Evolutionary conservation across 2,329 filamentous ascomycete genomes (phyloP).

Genomic region (Scopulariopsis brevicaulis): DNA sequence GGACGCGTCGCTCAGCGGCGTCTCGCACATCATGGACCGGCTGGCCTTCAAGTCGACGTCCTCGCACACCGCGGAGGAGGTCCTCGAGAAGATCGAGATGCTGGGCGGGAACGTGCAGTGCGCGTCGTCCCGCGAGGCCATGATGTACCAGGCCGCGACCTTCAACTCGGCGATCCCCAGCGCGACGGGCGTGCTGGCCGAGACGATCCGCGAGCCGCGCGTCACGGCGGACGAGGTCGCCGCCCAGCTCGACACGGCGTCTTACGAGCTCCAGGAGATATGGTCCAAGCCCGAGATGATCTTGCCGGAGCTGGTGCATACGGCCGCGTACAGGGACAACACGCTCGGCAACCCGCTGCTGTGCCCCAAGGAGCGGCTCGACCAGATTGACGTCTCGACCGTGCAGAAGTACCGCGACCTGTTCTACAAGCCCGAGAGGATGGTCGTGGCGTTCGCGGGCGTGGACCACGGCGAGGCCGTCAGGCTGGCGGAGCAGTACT

Average conservation of each 20-base stretch:
- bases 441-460: slow-evolving; percentile 91
- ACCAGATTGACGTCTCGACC: slow-evolving; percentile 59
- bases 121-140: slow-evolving; percentile 83
- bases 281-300: slow-evolving; percentile 97
- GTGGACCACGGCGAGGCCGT: slow-evolving; percentile 76
- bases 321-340: slow-evolving; percentile 91
- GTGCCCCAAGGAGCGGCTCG: slow-evolving; percentile 76
- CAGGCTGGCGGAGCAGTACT: slow-evolving; percentile 68
- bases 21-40: slow-evolving; percentile 93
- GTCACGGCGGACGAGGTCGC: slow-evolving; percentile 80
- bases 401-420: slow-evolving; percentile 69
- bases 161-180: slow-evolving; percentile 88
- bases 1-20: slow-evolving; percentile 70
- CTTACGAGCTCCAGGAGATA: slow-evolving; percentile 94
- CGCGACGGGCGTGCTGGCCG: slow-evolving; percentile 75
- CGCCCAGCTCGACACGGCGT: slow-evolving; percentile 79
- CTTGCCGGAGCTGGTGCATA: slow-evolving; percentile 87
- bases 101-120: slow-evolving; percentile 95
- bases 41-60: slow-evolving; percentile 88
- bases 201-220: slow-evolving; percentile 79
- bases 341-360: slow-evolving; percentile 88
- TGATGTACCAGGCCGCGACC: slow-evolving; percentile 98
- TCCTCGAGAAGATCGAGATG: slow-evolving; percentile 78
- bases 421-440: slow-evolving; percentile 83
- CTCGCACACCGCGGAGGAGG: slow-evolving; percentile 62